Evolutionary conservation across 306 rosid species (phyloP), one percentile per base, ranked within the genome.

Genomic region (Vachellia collinsii): DNA sequence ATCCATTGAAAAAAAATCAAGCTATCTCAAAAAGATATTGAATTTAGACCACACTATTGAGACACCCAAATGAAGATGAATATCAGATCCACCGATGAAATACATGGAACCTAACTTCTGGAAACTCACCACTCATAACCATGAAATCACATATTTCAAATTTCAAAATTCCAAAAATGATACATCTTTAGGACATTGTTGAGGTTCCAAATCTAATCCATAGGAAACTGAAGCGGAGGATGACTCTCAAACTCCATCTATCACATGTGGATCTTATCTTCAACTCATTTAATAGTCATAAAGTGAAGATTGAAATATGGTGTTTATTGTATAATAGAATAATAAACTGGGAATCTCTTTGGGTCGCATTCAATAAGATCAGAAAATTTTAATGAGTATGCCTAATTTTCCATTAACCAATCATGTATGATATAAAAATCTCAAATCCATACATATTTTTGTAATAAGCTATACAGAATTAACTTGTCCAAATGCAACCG

Each of bases 21-120:
- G 44, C 41, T 34, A 56, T 72, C 50, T 64, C 65, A n/a, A 22
- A 11, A 79, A 42, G 44, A 54, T 53, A 69, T 48, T 47, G 75
- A 69, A 73, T 56, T 54, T 66, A 50, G 63, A 84, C 77, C 73
- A 68, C 10, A 19, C 8, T 11, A 22, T 20, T 10, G 73, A 68
- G 71, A 51, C 46, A 7, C 13, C 37, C 64, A 29, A 37, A 36
- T 37, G 44, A 73, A 53, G 48, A 73, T 50, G 36, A 29, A 73
- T 50, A 34, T 53, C 44, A 51, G 29, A 34, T 72, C 34, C 23
- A 50, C 43, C 76, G 29, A 48, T 50, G 76, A 47, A 10, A 38
- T 14, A n/a, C 37, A 37, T 19, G 19, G 20, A 41, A 37, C 36
- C 50, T 53, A 13, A 51, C 59, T 51, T 51, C 22, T 37, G 25